These are phyloP conservation scores for Fagus crenata DNA, from an alignment of 306 rosid genomes.

Conservation along the genomic window DNA sequence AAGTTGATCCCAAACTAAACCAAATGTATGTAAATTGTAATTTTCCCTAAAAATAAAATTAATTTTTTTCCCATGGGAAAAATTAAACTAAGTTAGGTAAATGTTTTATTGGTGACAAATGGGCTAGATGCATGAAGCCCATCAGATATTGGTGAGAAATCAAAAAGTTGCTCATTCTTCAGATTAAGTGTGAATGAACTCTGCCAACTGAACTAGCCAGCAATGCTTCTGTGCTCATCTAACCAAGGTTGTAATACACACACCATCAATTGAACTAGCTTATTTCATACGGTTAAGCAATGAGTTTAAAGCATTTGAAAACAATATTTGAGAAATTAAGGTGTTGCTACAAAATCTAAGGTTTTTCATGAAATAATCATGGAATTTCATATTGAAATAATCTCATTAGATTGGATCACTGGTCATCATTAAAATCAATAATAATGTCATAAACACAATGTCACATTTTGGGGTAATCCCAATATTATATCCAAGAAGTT, in stretches of 20 bases:
- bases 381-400: slow-evolving; percentile 3
- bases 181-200: not conserved
- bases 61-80: not conserved
- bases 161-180: not conserved
- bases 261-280: not conserved
- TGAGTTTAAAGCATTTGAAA: slow-evolving; percentile 4
- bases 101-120: not conserved
- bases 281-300: no score
- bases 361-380: not conserved
- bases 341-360: not conserved
- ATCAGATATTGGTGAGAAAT: not conserved
- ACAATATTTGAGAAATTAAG: no score
- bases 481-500: slow-evolving; percentile 24
- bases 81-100: not conserved
- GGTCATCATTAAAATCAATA: slow-evolving; percentile 8
- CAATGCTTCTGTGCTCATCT: not conserved
- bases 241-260: no score
- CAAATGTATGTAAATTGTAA: no score
- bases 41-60: not conserved
- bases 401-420: slow-evolving; percentile 13
- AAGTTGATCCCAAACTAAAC: no score
- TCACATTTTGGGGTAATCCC: slow-evolving; percentile 26
- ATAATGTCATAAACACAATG: not conserved
- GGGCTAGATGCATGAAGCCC: slow-evolving; percentile 1
- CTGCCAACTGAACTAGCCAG: not conserved